Evolutionary conservation across 768 basidiomycete species (phyloP), one percentile per base, ranked within the genome.

Genomic region (Calocybe cyanea): DNA sequence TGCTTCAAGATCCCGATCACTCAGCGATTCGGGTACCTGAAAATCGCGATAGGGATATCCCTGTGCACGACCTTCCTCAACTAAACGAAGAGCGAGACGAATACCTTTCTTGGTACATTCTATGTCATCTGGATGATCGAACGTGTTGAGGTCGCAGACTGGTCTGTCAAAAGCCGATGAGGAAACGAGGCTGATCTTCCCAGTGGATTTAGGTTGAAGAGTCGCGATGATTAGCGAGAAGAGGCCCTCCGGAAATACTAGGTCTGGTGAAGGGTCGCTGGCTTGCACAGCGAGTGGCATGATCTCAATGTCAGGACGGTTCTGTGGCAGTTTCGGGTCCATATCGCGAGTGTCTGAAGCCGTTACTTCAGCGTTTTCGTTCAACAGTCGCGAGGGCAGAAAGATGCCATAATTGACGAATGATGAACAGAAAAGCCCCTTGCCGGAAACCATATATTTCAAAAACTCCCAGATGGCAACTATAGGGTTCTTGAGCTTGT

Each of bases 111-210:
- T 50, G 62, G 66, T 67, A 37, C 70, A 59, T 41, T 67, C 67
- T 38, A 70, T 58, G 49, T 72, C 69, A 7, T 68, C 64, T 9
- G 63, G 45, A 21, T 61, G 58, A 20, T 42, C 46, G 1, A 56
- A 48, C n/a, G 54, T 46, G 15, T 35, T 41, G 9, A 51, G 47
- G 44, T 66, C 45, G 15, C 57, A 3, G 48, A 41, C 13, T 50
- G 56, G 28, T 32, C 49, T 23, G 48, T 43, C 34, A 34, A 41
- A 15, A 43, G 48, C 17, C 45, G 45, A 24, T 31, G 10, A 37
- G 17, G 43, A 35, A 23, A 25, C 40, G 31, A 66, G 53, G 0
- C 48, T 25, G 2, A 65, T 60, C n/a, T 49, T 54, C 15, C 57
- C 51, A 46, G 66, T 65, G 19, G 70, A 57, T 7, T 58, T 50